Evolutionary conservation across 495 filamentous ascomycete species (phyloP).

Genomic region (Glarea lozoyensis): DNA sequence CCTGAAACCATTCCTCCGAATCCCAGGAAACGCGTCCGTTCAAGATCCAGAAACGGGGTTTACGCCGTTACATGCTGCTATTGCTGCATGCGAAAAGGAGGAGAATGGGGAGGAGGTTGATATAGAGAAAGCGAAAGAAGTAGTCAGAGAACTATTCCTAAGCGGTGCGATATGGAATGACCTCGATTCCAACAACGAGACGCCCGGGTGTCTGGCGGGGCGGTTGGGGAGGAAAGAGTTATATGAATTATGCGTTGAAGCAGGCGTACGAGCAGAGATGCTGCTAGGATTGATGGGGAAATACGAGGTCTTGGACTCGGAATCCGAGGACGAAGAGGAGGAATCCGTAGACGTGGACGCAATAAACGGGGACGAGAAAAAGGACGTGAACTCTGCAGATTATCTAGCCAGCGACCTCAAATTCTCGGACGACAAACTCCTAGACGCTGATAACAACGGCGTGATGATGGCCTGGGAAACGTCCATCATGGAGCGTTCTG

Average conservation of each 20-base stretch:
- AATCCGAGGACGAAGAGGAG: slow-evolving; percentile 49
- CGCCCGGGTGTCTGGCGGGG: slow-evolving; percentile 79
- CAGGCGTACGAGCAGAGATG: slow-evolving; percentile 86
- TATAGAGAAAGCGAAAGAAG: slow-evolving; percentile 49
- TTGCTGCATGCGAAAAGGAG: slow-evolving; percentile 68
- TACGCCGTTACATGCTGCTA: slow-evolving; percentile 82
- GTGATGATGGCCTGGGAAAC: slow-evolving; percentile 99
- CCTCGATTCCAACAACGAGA: slow-evolving; percentile 75
- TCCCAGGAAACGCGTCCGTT: slow-evolving; percentile 55
- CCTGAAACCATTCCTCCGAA: slow-evolving; percentile 65
- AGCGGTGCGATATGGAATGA: slow-evolving; percentile 98
- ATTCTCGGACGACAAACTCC: slow-evolving; percentile 59
- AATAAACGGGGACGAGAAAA: slow-evolving; percentile 15
- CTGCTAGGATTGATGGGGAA: slow-evolving; percentile 66
- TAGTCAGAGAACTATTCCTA: slow-evolving; percentile 67
- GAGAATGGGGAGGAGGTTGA: slow-evolving; percentile 28
- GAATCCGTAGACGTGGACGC: slow-evolving; percentile 26
- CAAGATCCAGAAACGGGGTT: slow-evolving; percentile 80
- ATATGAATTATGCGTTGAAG: slow-evolving; percentile 82
- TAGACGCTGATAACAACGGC: slow-evolving; percentile 75
- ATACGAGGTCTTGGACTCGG: slow-evolving; percentile 64
- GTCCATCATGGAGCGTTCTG: slow-evolving; percentile 75
- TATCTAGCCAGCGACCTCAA: slow-evolving; percentile 74
- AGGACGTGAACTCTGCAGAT: slow-evolving; percentile 32
- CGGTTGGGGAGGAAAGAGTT: slow-evolving; percentile 61